A percentile compares a stretch with the other conserved stretches of the same genome.
These are phyloP conservation scores for Lentinula edodes DNA, from an alignment of 768 basidiomycete species.

Conservation along the genomic window DNA sequence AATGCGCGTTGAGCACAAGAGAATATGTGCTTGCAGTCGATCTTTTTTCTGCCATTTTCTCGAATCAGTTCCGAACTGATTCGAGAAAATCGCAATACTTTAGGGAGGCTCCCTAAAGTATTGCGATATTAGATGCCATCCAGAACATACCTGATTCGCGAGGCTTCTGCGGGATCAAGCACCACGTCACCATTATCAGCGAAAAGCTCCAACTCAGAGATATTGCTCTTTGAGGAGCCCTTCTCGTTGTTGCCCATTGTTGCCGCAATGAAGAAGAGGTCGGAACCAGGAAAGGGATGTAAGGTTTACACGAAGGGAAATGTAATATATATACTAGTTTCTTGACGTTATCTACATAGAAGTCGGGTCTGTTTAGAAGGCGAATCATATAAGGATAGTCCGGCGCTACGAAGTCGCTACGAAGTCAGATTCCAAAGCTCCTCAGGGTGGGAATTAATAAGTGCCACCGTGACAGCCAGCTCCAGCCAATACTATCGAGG, in stretches of 20 bases:
- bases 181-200: background rate
- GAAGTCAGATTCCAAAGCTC: background rate
- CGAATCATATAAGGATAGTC: background rate
- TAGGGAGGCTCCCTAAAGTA: too few relatives aligned
- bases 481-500: too few relatives aligned
- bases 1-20: conserved; percentile 68
- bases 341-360: background rate
- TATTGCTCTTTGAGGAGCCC: background rate
- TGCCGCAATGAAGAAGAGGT: background rate
- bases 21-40: conserved; percentile 50
- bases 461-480: too few relatives aligned
- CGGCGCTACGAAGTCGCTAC: background rate
- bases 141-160: conserved; percentile 40
- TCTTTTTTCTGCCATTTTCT: conserved; percentile 39
- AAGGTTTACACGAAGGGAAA: background rate
- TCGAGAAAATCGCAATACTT: too few relatives aligned
- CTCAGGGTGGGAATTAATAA: too few relatives aligned
- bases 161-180: conserved; percentile 48
- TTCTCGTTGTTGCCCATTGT: background rate
- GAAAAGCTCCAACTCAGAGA: background rate
- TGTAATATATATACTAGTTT: background rate
- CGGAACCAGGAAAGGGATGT: background rate
- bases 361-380: background rate
- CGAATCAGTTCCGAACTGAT: background rate
- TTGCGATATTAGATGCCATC: background rate